A percentile compares a stretch with the other conserved stretches of the same genome.
Evolutionary conservation across 2,329 filamentous ascomycete genomes (phyloP).

Genomic region (Lachnellula cervina): DNA sequence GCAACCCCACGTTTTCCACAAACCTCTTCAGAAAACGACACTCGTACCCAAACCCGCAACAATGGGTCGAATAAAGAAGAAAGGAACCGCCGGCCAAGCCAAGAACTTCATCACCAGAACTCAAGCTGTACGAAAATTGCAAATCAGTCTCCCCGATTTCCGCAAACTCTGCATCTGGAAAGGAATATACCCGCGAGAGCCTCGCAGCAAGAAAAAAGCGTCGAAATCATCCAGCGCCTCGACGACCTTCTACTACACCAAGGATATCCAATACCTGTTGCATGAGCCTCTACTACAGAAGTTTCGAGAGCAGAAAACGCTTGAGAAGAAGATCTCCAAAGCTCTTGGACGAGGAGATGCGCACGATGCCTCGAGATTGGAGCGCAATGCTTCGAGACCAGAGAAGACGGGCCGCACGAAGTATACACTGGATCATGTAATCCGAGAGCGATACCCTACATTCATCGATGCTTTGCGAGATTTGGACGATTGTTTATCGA

Average conservation of each 20-base stretch:
- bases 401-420: constrained; percentile 88
- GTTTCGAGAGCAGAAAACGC: constrained; percentile 93
- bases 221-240: constrained; percentile 84
- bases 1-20: constrained; percentile 12
- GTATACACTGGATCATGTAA: constrained; percentile 91
- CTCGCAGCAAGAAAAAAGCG: constrained; percentile 94
- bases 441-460: constrained; percentile 96
- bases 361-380: constrained; percentile 78
- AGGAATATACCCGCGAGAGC: constrained; percentile 97
- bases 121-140: constrained; percentile 94
- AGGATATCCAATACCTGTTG: constrained; percentile 96
- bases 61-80: constrained; percentile 84
- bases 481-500: constrained; percentile 91
- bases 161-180: constrained; percentile 99
- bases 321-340: constrained; percentile 95
- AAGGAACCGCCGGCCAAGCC: constrained; percentile 79
- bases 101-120: constrained; percentile 99
- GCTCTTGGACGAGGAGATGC: constrained; percentile 90
- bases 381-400: constrained; percentile 78
- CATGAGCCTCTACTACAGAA: constrained; percentile 92
- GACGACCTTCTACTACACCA: constrained; percentile 87
- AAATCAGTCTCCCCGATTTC: constrained; percentile 96
- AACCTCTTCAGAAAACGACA: constrained; percentile 17
- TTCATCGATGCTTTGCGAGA: constrained; percentile 93
- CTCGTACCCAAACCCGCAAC: constrained; percentile 29